Evolutionary conservation across 192 early-diverging fungal species (phyloP).

Genomic region (Rhizophagus prolifer): DNA sequence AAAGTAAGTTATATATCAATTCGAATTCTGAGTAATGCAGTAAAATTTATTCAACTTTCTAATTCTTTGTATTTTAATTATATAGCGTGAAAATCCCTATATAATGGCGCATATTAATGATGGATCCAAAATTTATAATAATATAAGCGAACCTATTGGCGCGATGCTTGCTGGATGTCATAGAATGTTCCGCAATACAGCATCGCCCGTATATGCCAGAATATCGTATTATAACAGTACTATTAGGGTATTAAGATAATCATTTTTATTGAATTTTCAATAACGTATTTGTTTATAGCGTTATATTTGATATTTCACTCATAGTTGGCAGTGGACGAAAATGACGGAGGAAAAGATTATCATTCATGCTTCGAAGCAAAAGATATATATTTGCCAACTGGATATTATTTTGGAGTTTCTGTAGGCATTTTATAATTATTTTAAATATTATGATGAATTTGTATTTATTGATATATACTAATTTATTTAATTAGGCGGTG

Average conservation of each 20-base stretch:
- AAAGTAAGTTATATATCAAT: constrained; percentile 29
- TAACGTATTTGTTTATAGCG: not conserved
- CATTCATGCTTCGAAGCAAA: constrained; percentile 54
- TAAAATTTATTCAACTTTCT: not conserved
- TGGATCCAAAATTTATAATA: constrained; percentile 41
- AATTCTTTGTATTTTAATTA: not conserved
- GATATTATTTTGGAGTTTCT: constrained; percentile 74
- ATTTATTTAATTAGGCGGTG: constrained; percentile 31
- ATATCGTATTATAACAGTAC: constrained; percentile 63
- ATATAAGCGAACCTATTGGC: constrained; percentile 36
- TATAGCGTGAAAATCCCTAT: constrained; percentile 48
- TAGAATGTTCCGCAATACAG: constrained; percentile 66
- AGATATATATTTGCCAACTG: constrained; percentile 59
- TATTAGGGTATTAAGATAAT: constrained; percentile 39
- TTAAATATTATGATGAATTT: not conserved
- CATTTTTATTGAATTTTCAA: not conserved
- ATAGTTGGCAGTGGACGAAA: constrained; percentile 50
- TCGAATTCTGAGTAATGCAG: not conserved
- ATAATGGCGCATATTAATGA: constrained; percentile 67
- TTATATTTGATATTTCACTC: not conserved
- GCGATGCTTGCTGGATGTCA: constrained; percentile 53
- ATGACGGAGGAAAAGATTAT: constrained; percentile 53
- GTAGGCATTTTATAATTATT: constrained; percentile 34
- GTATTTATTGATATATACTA: not conserved
- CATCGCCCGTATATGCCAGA: constrained; percentile 49